Evolutionary conservation across 1,284 basidiomycete genomes (phyloP).

Genomic region (Termitomyces sp.): DNA sequence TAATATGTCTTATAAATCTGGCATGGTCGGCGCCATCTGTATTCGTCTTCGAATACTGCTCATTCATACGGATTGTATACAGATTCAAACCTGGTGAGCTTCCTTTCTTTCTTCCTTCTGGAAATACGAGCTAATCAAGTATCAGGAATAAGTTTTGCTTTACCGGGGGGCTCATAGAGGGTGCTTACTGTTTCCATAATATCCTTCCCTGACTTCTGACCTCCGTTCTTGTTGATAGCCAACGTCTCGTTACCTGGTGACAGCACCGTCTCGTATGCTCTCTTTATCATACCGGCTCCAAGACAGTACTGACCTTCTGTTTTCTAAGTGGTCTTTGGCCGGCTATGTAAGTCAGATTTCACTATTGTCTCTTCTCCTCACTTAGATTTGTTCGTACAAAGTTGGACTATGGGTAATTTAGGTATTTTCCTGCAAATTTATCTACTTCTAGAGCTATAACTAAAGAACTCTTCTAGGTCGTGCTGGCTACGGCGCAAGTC

Average conservation of each 20-base stretch:
- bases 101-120: neutral
- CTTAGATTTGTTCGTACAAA: conserved; percentile 18
- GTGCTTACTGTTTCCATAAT: conserved; percentile 30
- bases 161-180: conserved; percentile 66
- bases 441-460: neutral
- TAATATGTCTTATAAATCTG: conserved; percentile 32
- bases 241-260: conserved; percentile 55
- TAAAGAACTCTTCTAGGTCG: conserved; percentile 34
- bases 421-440: conserved; percentile 34
- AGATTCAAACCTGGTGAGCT: conserved; percentile 33
- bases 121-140: conserved; percentile 7
- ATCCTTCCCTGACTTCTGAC: conserved; percentile 15
- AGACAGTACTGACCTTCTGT: neutral
- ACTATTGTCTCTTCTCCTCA: neutral
- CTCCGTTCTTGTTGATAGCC: conserved; percentile 34
- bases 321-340: conserved; percentile 65
- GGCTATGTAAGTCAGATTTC: conserved; percentile 39
- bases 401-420: conserved; percentile 77
- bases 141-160: conserved; percentile 72
- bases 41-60: neutral
- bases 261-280: conserved; percentile 40
- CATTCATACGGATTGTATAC: neutral
- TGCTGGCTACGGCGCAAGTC: conserved; percentile 68
- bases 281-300: neutral
- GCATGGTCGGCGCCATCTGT: conserved; percentile 29